Percentiles rank a stretch among this genome's conserved stretches.
phyloP scores from a whole-genome alignment of 441 rosid genomes.

The Erodium texanum region DNA sequence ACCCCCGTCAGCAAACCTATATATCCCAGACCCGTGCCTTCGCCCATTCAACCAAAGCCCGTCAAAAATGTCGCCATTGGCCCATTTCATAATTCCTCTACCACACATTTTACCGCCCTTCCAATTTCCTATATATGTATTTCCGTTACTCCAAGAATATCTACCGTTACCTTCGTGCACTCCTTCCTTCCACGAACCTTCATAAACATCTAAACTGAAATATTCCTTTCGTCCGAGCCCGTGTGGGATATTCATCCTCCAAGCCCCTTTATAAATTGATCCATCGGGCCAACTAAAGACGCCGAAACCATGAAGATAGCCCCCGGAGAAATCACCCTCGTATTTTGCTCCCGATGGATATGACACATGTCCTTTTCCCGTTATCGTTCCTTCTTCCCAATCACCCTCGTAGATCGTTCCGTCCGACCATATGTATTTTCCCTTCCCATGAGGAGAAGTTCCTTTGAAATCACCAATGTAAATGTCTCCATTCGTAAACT shows the following conservation, averaged over 20 bases:
- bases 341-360: slow-evolving; percentile 74
- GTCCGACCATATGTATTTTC: slow-evolving; percentile 13
- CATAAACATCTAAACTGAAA: slow-evolving; percentile 60
- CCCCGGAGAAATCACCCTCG: slow-evolving; percentile 82
- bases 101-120: slow-evolving; percentile 77
- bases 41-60: slow-evolving; percentile 80
- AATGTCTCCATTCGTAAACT: slow-evolving; percentile 58
- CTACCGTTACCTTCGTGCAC: slow-evolving; percentile 28
- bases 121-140: slow-evolving; percentile 66
- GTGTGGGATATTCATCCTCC: slow-evolving; percentile 83
- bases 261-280: slow-evolving; percentile 56
- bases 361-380: slow-evolving; percentile 58
- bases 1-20: slow-evolving; percentile 69
- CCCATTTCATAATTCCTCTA: slow-evolving; percentile 91
- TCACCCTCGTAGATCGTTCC: slow-evolving; percentile 72
- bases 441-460: slow-evolving; percentile 54
- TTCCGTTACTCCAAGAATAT: slow-evolving; percentile 29
- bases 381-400: slow-evolving; percentile 84
- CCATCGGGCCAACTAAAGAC: slow-evolving; percentile 46
- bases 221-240: slow-evolving; percentile 77
- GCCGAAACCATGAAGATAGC: slow-evolving; percentile 76
- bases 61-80: slow-evolving; percentile 62
- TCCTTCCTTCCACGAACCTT: slow-evolving; percentile 92
- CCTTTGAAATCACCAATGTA: slow-evolving; percentile 56
- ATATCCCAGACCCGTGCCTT: slow-evolving; percentile 76